Percentiles rank a stretch among this genome's conserved stretches.
These are phyloP conservation scores for Dysphania ambrosioides DNA, from an alignment of 148 eudicot species.

Conservation along the genomic window DNA sequence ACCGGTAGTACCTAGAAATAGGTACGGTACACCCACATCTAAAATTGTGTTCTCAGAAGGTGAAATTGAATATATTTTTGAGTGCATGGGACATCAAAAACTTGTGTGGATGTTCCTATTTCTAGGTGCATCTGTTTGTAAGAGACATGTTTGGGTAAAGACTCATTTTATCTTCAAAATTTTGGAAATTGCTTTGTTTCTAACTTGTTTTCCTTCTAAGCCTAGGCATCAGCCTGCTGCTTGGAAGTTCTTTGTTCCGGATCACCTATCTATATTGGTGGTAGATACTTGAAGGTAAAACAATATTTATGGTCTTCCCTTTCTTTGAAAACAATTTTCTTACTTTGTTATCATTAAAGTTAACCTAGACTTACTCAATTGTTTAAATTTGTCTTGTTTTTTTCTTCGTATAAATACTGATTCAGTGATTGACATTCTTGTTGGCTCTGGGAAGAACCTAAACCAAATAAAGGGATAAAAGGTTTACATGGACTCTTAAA, in stretches of 20 bases:
- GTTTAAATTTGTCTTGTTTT: background rate
- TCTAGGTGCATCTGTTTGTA: background rate
- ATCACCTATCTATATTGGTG: slow-evolving; percentile 71
- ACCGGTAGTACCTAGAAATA: background rate
- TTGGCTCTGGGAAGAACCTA: background rate
- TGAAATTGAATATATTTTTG: background rate
- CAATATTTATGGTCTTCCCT: background rate
- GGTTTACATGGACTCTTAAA: background rate
- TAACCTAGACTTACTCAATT: background rate
- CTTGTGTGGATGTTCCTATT: background rate
- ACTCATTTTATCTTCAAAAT: background rate
- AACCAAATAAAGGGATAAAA: background rate
- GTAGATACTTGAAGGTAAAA: slow-evolving; percentile 88
- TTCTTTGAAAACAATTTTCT: no score
- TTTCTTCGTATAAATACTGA: background rate
- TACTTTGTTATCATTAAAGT: background rate
- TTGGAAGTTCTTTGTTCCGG: slow-evolving; percentile 49
- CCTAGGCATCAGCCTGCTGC: slow-evolving; percentile 60
- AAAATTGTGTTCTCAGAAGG: background rate
- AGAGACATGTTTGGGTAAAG: background rate
- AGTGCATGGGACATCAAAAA: background rate
- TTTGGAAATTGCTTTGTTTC: background rate
- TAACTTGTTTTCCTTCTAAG: background rate
- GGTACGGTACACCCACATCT: background rate
- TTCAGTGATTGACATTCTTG: background rate